Conservation (phyloP, 2,329 filamentous ascomycete genomes). For the Claviceps monticola region DNA sequence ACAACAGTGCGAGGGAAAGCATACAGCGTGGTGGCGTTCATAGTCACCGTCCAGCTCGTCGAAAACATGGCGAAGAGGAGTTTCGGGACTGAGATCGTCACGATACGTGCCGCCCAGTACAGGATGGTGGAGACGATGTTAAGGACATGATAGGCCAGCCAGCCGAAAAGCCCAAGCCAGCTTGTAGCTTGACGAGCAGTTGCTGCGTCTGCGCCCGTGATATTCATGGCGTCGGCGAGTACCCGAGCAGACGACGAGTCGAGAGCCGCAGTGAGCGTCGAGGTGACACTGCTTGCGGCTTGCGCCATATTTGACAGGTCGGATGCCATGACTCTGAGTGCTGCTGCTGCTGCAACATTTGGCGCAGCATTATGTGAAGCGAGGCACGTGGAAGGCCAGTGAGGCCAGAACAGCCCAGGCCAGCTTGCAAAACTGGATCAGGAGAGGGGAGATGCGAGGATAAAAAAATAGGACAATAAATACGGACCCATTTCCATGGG, state of each 20-base stretch:
- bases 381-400: constrained; percentile 11
- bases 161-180: constrained; percentile 44
- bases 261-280: constrained; percentile 19
- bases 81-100: constrained; percentile 78
- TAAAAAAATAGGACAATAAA: constrained; percentile 1
- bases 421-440: neutral
- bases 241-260: constrained; percentile 18
- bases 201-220: constrained; percentile 17
- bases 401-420: constrained; percentile 2
- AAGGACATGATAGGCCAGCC: constrained; percentile 39
- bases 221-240: constrained; percentile 24
- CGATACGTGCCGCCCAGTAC: constrained; percentile 73
- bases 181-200: constrained; percentile 28
- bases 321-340: constrained; percentile 26
- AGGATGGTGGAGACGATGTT: constrained; percentile 43
- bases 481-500: constrained; percentile 4
- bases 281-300: constrained; percentile 19
- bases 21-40: constrained; percentile 95
- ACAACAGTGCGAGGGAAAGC: constrained; percentile 14
- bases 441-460: constrained; percentile 6
- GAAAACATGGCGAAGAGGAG: constrained; percentile 83
- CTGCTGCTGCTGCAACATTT: constrained; percentile 15
- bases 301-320: constrained; percentile 24
- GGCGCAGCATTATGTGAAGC: constrained; percentile 23
- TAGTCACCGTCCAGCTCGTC: constrained; percentile 87